Evolutionary conservation across 768 basidiomycete species (phyloP).

Genomic region (Amanita brunnescens): DNA sequence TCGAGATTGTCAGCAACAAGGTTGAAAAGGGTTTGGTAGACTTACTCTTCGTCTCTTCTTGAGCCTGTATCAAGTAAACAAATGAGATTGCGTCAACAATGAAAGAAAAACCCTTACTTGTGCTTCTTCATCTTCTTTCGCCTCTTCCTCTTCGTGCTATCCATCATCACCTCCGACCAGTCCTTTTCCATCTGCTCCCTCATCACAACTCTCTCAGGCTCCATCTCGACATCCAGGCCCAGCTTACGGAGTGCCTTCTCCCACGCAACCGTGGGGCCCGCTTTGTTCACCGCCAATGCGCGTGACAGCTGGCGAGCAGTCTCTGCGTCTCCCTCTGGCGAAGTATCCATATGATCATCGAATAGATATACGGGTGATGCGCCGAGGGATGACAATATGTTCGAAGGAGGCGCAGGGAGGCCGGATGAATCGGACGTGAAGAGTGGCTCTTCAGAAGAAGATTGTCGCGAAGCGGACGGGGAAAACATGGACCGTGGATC

Average conservation of each 20-base stretch:
- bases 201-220: constrained; percentile 40
- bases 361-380: not conserved
- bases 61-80: constrained; percentile 37
- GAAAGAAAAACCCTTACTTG: constrained; percentile 52
- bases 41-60: constrained; percentile 86
- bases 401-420: not conserved
- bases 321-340: constrained; percentile 69
- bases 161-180: constrained; percentile 63
- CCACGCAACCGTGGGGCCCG: constrained; percentile 60
- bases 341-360: constrained; percentile 40
- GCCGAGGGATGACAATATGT: constrained; percentile 8
- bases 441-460: not conserved
- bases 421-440: constrained; percentile 1
- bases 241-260: constrained; percentile 55
- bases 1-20: constrained; percentile 12
- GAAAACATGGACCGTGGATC: constrained; percentile 50
- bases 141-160: constrained; percentile 78
- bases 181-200: constrained; percentile 48
- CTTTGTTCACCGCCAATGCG: constrained; percentile 58
- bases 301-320: constrained; percentile 73
- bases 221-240: constrained; percentile 46
- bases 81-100: not conserved
- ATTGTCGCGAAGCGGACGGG: constrained; percentile 12
- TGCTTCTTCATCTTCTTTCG: constrained; percentile 97
- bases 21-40: constrained; percentile 6